Evolutionary conservation across 495 filamentous ascomycete species (phyloP).

Genomic region (Chaetomidium leptoderma): DNA sequence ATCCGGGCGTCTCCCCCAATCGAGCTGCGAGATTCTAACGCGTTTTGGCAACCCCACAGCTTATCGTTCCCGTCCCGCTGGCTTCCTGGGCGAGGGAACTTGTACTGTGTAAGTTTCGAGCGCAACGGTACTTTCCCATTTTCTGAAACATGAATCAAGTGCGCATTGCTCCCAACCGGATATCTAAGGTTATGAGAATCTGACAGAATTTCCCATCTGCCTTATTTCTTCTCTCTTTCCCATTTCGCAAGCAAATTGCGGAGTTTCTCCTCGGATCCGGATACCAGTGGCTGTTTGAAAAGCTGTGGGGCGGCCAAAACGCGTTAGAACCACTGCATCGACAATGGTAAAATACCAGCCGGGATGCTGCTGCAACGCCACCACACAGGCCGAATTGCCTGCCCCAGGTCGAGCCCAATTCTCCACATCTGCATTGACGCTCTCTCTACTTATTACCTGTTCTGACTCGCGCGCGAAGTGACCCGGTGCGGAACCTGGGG

Average conservation of each 20-base stretch:
- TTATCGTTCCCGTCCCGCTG: conserved; percentile 6
- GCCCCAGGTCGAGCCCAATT: conserved; percentile 4
- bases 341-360: conserved; percentile 1
- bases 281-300: background rate
- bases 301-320: background rate
- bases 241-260: background rate
- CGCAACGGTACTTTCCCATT: no score
- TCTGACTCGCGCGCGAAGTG: conserved; percentile 16
- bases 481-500: conserved; percentile 1
- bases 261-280: background rate
- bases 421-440: conserved; percentile 10
- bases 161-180: no score
- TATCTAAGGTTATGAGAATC: no score
- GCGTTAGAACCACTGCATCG: conserved; percentile 4
- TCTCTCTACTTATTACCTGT: no score
- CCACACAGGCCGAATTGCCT: background rate
- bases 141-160: no score
- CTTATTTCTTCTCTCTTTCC: background rate
- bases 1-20: background rate
- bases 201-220: background rate
- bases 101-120: no score
- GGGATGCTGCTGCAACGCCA: conserved; percentile 1
- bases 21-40: background rate
- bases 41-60: conserved; percentile 7
- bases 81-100: no score